A percentile compares a stretch with the other conserved stretches of the same genome.
These are phyloP conservation scores for Aspergillus caelatus DNA, from an alignment of 2,329 filamentous ascomycete species.

Conservation along the genomic window DNA sequence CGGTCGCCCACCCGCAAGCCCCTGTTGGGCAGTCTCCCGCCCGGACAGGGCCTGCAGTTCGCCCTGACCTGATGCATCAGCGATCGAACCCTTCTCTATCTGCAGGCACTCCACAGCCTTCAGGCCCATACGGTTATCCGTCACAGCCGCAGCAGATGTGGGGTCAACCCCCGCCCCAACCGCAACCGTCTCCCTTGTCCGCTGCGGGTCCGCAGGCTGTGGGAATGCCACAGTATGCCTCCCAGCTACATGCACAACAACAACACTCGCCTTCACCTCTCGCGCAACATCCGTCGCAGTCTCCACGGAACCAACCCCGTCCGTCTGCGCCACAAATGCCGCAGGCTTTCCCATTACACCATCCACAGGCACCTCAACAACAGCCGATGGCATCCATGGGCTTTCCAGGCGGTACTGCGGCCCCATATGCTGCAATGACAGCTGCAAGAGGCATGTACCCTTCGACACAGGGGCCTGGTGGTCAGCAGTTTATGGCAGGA, in stretches of 20 bases:
- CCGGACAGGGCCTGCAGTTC: constrained; percentile 67
- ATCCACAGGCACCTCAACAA: constrained; percentile 36
- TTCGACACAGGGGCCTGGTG: constrained; percentile 35
- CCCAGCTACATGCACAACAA: constrained; percentile 42
- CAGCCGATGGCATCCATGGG: constrained; percentile 41
- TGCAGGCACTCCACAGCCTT: constrained; percentile 50
- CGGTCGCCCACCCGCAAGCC: constrained; percentile 41
- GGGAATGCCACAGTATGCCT: constrained; percentile 43
- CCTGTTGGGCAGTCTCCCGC: constrained; percentile 69
- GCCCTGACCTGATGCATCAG: constrained; percentile 65
- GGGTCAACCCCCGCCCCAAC: constrained; percentile 65
- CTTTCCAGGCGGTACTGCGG: constrained; percentile 36
- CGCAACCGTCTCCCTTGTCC: constrained; percentile 60
- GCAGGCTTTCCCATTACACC: constrained; percentile 40
- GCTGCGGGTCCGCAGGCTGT: constrained; percentile 42
- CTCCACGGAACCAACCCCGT: constrained; percentile 45
- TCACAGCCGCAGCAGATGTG: constrained; percentile 68
- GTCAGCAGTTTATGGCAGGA: constrained; percentile 37
- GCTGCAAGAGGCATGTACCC: constrained; percentile 41
- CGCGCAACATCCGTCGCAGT: constrained; percentile 42
- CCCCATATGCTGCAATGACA: constrained; percentile 38
- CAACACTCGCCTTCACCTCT: constrained; percentile 44
- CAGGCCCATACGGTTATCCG: constrained; percentile 56
- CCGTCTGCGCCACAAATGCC: constrained; percentile 41
- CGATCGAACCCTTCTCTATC: constrained; percentile 64